A percentile compares a stretch with the other conserved stretches of the same genome.
Evolutionary conservation across 2,329 filamentous ascomycete genomes (phyloP).

Genomic region (Phyllosticta citriasiana): DNA sequence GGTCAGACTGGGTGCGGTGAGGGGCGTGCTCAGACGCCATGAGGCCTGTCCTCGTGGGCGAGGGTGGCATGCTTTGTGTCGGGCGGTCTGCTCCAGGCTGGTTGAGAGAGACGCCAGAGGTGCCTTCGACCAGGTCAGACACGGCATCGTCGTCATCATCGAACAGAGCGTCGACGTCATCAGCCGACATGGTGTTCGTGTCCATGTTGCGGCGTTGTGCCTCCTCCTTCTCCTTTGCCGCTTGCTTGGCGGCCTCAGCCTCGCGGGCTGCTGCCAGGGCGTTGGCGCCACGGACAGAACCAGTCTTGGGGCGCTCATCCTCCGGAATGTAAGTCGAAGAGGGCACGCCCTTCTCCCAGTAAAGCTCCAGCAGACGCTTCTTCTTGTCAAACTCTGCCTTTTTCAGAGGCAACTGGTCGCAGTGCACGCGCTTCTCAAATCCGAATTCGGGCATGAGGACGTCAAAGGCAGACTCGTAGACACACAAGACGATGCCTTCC

Average conservation of each 20-base stretch:
- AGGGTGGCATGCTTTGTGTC: constrained; percentile 90
- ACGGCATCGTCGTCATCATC: constrained; percentile 81
- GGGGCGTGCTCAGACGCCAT: constrained; percentile 52
- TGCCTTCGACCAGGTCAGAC: constrained; percentile 77
- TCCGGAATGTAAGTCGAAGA: constrained; percentile 94
- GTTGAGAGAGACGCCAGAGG: constrained; percentile 79
- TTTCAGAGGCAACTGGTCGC: constrained; percentile 92
- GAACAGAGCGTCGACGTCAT: constrained; percentile 91
- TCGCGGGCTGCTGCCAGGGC: constrained; percentile 68
- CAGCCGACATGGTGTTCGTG: constrained; percentile 84
- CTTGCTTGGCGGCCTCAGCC: constrained; percentile 71
- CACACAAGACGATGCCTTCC: constrained; percentile 90
- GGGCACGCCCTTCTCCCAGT: constrained; percentile 99
- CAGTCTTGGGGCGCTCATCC: constrained; percentile 85
- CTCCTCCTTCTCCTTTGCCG: constrained; percentile 79
- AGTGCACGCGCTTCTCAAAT: constrained; percentile 98
- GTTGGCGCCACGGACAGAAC: constrained; percentile 61
- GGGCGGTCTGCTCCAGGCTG: constrained; percentile 59
- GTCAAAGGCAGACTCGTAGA: constrained; percentile 98
- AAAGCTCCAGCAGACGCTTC: constrained; percentile 85
- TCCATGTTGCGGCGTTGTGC: constrained; percentile 87
- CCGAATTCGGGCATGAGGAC: constrained; percentile 96
- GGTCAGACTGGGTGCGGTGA: constrained; percentile 85
- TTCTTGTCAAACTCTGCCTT: constrained; percentile 99
- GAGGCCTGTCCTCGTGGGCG: constrained; percentile 67